Percentiles rank a stretch among this genome's conserved stretches.
Evolutionary conservation across 2,329 filamentous ascomycete genomes (phyloP).

Genomic region (Elsinoe perseae): DNA sequence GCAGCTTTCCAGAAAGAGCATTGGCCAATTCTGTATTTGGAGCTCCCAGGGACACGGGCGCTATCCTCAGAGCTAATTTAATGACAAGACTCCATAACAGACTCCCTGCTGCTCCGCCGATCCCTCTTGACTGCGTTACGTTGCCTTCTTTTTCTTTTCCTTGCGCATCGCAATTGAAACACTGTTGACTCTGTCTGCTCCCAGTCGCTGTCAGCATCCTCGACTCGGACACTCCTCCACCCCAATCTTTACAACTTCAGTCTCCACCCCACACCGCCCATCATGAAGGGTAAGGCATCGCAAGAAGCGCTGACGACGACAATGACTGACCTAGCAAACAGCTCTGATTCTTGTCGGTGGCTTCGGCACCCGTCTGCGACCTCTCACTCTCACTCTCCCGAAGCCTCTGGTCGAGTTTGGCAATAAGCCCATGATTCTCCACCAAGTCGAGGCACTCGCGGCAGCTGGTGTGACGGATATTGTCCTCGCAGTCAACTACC

Average conservation of each 20-base stretch:
- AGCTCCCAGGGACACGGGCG: slow-evolving; percentile 13
- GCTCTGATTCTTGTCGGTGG: slow-evolving; percentile 98
- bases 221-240: neutral
- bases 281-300: slow-evolving; percentile 10
- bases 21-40: slow-evolving; percentile 4
- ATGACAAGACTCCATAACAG: slow-evolving; percentile 5
- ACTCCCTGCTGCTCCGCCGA: neutral
- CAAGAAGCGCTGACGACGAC: neutral
- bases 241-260: neutral
- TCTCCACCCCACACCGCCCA: slow-evolving; percentile 1
- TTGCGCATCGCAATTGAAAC: slow-evolving; percentile 3
- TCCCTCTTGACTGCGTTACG: neutral
- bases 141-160: slow-evolving; percentile 2
- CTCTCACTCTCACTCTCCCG: slow-evolving; percentile 90
- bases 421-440: slow-evolving; percentile 98
- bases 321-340: slow-evolving; percentile 35
- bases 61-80: too few species aligned
- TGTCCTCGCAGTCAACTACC: slow-evolving; percentile 96
- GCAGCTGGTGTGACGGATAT: slow-evolving; percentile 94
- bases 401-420: slow-evolving; percentile 97
- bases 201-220: neutral
- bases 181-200: neutral
- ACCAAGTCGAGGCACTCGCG: slow-evolving; percentile 93
- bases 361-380: slow-evolving; percentile 94
- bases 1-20: neutral